Conservation (phyloP, 805 yeast species). For the Starmerella gropengiesseri region DNA sequence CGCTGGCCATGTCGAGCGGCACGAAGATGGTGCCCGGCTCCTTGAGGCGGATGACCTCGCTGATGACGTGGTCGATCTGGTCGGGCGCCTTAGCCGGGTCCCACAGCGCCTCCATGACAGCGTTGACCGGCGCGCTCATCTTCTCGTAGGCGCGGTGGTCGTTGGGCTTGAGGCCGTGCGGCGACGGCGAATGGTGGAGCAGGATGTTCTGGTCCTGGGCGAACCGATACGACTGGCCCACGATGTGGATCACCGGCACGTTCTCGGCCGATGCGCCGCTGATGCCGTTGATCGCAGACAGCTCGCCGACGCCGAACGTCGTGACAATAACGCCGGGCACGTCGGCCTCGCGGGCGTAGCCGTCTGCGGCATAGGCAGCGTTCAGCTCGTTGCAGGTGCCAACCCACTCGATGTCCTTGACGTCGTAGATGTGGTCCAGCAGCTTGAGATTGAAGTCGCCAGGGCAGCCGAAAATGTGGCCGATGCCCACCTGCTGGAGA, state of each 20-base stretch:
- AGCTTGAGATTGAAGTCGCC: conserved; percentile 37
- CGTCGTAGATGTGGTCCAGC: conserved; percentile 32
- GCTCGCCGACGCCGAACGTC: conserved; percentile 85
- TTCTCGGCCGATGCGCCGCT: conserved; percentile 76
- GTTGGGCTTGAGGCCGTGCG: conserved; percentile 35
- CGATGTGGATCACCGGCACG: conserved; percentile 71
- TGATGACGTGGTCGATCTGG: conserved; percentile 60
- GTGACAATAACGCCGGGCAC: conserved; percentile 59
- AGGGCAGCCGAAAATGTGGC: conserved; percentile 35
- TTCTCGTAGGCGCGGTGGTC: conserved; percentile 58
- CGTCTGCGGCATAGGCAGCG: conserved; percentile 85
- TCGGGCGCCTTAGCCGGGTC: conserved; percentile 40
- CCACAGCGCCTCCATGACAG: conserved; percentile 42
- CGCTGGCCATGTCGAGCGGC: conserved; percentile 58
- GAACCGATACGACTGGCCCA: conserved; percentile 54
- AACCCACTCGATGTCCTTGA: conserved; percentile 51
- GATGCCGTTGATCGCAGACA: conserved; percentile 72
- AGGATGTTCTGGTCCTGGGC: conserved; percentile 30
- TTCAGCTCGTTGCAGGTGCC: conserved; percentile 85
- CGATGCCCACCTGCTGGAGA: conserved; percentile 29
- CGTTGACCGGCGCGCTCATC: conserved; percentile 47
- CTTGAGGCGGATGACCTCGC: conserved; percentile 42
- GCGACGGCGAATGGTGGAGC: conserved; percentile 34
- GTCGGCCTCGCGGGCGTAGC: conserved; percentile 58
- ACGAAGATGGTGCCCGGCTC: conserved; percentile 76